Conservation (phyloP, 352 stramenopile species). For the Pythium insidiosum region DNA sequence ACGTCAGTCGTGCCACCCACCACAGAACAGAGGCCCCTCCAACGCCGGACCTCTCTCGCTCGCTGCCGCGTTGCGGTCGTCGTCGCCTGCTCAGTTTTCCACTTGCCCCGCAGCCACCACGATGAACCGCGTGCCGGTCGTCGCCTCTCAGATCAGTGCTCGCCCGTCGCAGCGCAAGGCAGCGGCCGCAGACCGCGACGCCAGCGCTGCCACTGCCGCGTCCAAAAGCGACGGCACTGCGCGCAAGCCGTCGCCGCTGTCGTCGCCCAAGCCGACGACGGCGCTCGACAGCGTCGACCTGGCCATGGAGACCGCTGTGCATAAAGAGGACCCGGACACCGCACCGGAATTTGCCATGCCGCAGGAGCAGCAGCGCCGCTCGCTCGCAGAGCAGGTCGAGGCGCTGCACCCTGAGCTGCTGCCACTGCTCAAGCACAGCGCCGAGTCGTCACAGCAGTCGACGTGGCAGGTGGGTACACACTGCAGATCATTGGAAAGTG, state of each 20-base stretch:
- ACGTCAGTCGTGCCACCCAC: too few relatives aligned
- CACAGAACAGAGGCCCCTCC: too few relatives aligned
- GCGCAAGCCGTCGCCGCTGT: conserved; percentile 15
- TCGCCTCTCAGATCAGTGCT: too few relatives aligned
- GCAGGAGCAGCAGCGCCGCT: neutral
- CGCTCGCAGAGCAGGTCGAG: conserved; percentile 37
- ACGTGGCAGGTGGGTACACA: too few relatives aligned
- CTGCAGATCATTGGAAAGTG: too few relatives aligned
- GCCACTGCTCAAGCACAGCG: conserved; percentile 35
- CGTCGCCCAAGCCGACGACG: neutral
- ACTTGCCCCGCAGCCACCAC: neutral
- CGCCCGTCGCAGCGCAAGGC: too few relatives aligned
- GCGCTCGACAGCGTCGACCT: neutral
- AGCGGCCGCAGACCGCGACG: neutral
- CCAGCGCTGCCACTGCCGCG: conserved; percentile 1
- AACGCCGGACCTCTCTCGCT: too few relatives aligned
- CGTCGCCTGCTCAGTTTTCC: too few relatives aligned
- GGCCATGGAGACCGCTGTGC: too few relatives aligned
- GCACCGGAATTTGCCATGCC: too few relatives aligned
- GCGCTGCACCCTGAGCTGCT: conserved; percentile 45
- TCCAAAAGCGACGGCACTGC: conserved; percentile 13
- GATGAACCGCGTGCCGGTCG: neutral
- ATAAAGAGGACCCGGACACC: too few relatives aligned
- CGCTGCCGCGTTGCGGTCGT: too few relatives aligned
- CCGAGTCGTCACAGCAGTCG: conserved; percentile 20